A percentile compares a stretch with the other conserved stretches of the same genome.
Conservation (phyloP, 257 asterid species). For the Schizonepeta tenuifolia region DNA sequence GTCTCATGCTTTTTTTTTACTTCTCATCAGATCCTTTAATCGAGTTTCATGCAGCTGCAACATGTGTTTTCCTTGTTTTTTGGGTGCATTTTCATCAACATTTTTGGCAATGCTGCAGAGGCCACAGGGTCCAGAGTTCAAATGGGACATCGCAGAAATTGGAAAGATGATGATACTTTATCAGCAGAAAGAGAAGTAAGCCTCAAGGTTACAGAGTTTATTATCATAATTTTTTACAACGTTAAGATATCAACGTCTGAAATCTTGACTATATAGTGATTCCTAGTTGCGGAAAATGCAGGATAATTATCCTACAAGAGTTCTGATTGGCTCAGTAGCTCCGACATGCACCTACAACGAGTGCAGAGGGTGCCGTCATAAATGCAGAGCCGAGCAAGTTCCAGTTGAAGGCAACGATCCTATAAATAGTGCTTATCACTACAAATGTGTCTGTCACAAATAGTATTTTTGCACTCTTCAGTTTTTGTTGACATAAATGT, state of each 20-base stretch:
- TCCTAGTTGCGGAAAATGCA: constrained; percentile 19
- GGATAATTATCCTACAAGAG: constrained; percentile 42
- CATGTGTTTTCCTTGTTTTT: constrained; percentile 15
- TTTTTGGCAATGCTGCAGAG: constrained; percentile 37
- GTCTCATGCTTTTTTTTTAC: neutral
- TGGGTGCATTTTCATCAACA: neutral
- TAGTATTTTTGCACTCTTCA: constrained; percentile 20
- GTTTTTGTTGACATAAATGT: constrained; percentile 31
- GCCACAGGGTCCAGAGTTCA: constrained; percentile 58
- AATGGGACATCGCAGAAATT: constrained; percentile 30
- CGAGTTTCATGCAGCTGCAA: neutral
- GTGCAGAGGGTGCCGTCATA: constrained; percentile 82
- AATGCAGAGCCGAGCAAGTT: constrained; percentile 90
- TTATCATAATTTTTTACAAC: neutral
- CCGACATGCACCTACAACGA: constrained; percentile 88
- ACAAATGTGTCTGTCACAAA: constrained; percentile 85
- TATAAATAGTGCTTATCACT: constrained; percentile 75
- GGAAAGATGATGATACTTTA: constrained; percentile 26
- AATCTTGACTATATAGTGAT: neutral
- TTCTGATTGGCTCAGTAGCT: constrained; percentile 78
- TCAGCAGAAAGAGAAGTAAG: constrained; percentile 32
- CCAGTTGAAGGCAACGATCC: constrained; percentile 92
- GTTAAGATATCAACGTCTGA: neutral
- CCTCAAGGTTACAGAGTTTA: constrained; percentile 43
- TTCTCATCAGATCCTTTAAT: neutral